Evolutionary conservation across 345 rosid species (phyloP).

Genomic region (Nasturtium officinale): DNA sequence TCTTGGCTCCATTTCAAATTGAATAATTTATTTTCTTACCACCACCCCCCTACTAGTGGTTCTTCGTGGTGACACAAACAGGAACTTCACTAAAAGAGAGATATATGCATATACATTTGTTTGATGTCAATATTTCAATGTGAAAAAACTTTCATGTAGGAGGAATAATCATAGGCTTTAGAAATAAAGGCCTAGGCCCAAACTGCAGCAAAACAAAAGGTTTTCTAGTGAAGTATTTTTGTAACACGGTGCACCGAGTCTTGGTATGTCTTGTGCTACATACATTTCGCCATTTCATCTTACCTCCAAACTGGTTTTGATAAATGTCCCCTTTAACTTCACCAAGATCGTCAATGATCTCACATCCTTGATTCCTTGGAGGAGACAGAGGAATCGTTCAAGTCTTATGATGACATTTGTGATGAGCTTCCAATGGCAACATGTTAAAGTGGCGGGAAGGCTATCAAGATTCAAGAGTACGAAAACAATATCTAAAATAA

Average conservation of each 20-base stretch:
- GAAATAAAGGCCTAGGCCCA: not conserved
- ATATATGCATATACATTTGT: not conserved
- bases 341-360: too few relatives aligned
- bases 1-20: not conserved
- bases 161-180: not conserved
- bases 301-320: too few relatives aligned
- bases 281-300: too few relatives aligned
- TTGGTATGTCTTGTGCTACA: too few relatives aligned
- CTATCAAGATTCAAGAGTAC: not conserved
- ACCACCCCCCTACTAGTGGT: not conserved
- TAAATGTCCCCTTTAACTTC: too few relatives aligned
- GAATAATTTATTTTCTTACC: not conserved
- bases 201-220: not conserved
- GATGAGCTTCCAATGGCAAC: slow-evolving; percentile 14
- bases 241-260: too few relatives aligned
- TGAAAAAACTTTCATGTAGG: not conserved
- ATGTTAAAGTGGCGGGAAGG: not conserved
- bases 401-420: slow-evolving; percentile 57
- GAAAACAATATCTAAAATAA: not conserved
- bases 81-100: not conserved
- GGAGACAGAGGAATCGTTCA: slow-evolving; percentile 87
- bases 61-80: not conserved
- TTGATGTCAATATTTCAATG: not conserved
- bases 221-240: too few relatives aligned
- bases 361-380: slow-evolving; percentile 22